Conservation (phyloP, 2,329 filamentous ascomycete genomes). For the Colletotrichum caudatum region DNA sequence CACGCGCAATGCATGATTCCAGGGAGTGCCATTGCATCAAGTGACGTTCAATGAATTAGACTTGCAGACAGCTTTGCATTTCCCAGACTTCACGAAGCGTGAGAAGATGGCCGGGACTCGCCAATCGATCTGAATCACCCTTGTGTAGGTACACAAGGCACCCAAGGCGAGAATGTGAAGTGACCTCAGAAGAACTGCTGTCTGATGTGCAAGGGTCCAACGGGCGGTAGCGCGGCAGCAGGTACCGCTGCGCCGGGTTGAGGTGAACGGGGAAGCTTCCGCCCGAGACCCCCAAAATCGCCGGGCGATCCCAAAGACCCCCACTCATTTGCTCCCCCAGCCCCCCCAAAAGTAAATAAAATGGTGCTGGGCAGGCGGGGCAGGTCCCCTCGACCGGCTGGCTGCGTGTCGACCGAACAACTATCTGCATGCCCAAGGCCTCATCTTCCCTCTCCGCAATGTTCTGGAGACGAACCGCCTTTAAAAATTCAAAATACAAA, state of each 20-base stretch:
- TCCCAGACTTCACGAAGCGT: background rate
- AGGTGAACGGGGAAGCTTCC: slow-evolving; percentile 1
- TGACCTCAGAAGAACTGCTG: background rate
- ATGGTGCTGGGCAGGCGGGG: slow-evolving; percentile 3
- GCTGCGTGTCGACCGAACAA: background rate
- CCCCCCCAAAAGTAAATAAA: background rate
- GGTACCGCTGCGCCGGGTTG: slow-evolving; percentile 6
- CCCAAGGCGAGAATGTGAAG: background rate
- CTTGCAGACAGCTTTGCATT: background rate
- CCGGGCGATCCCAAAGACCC: slow-evolving; percentile 14
- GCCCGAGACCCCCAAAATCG: background rate
- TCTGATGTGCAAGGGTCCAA: background rate
- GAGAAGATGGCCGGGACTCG: background rate
- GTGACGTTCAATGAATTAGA: no score
- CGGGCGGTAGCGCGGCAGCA: slow-evolving; percentile 19
- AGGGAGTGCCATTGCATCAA: background rate
- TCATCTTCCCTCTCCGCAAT: background rate
- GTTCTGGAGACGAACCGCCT: background rate
- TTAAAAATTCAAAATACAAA: background rate
- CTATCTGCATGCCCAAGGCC: background rate
- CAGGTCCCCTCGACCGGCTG: background rate
- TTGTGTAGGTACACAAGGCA: background rate
- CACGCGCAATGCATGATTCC: no score
- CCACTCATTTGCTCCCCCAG: slow-evolving; percentile 22
- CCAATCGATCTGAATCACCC: background rate